phyloP scores from a whole-genome alignment of 1,139 yeast species.

The Diutina pseudorugosa region DNA sequence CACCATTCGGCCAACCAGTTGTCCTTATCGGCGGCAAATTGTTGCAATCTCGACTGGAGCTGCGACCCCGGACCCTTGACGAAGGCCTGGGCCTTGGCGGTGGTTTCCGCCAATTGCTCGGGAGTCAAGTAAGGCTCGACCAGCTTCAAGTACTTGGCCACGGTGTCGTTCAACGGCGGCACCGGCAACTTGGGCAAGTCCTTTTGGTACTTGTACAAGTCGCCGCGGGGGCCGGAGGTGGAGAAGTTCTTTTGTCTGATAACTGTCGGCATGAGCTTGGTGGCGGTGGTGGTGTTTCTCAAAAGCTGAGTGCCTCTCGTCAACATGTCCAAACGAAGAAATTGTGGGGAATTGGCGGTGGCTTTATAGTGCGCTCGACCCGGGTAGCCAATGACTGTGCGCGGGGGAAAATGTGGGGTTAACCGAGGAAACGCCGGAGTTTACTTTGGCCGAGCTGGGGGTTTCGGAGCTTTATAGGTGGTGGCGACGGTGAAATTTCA shows the following conservation, averaged over 20 bases:
- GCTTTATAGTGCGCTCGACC: not conserved
- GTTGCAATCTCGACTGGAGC: constrained; percentile 54
- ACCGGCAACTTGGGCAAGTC: constrained; percentile 80
- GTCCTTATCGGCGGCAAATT: constrained; percentile 49
- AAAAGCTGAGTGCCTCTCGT: not conserved
- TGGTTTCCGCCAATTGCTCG: constrained; percentile 44
- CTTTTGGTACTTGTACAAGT: constrained; percentile 60
- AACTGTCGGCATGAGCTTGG: constrained; percentile 1
- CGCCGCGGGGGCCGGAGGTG: constrained; percentile 35
- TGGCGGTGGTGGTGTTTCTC: constrained; percentile 1
- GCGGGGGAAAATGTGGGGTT: not conserved
- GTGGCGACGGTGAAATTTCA: not conserved
- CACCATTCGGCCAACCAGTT: constrained; percentile 92
- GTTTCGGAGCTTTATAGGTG: not conserved
- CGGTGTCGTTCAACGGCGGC: constrained; percentile 66
- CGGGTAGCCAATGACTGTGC: not conserved
- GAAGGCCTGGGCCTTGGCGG: constrained; percentile 54
- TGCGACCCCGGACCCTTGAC: constrained; percentile 50
- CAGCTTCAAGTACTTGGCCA: constrained; percentile 55
- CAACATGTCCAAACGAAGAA: not conserved
- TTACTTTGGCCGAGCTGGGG: not conserved
- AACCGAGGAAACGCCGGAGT: not conserved
- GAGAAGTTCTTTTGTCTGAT: constrained; percentile 4
- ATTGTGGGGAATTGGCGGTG: not conserved
- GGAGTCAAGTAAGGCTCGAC: constrained; percentile 54